Evolutionary conservation across 805 yeast genomes (phyloP), one percentile per base, ranked within the genome.

Genomic region (Yarrowia phangngaensis): DNA sequence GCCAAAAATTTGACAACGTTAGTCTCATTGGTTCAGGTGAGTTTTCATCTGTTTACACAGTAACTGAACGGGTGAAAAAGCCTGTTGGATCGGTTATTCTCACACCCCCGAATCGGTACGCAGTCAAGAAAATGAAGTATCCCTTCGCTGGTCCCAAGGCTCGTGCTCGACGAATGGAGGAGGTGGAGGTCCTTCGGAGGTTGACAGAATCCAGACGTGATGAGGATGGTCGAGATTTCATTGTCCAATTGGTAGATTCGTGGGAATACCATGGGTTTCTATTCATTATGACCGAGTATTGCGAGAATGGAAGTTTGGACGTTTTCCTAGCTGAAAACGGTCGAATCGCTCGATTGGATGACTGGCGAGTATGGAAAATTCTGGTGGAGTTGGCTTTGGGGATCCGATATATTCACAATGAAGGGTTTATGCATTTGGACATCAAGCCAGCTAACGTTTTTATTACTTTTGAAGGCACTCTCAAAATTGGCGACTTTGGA

Each of bases 301-400:
- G 96, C 67, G 97, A 89, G 60, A 92, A 89, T 61, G 97, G 97
- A 2, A 84, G 92, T 16, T 67, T 92, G 51, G 92, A 81, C 59
- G 77, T 78, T 52, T 92, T 90, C 60, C 65, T 92, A 47, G 73
- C 79, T 23, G 94, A 84, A 55, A 82, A 80, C 62, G 87, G 86
- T 16, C 79, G 82, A 40, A 73, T 80, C 30, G 76, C 85, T 22
- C 80, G 81, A 57, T 71, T 92, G 45, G 98, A 92, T 62, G 98
- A 92, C 64, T 92, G 96, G 83, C 75, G 98, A 57, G 89, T 90
- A 30, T 92, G 98, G 98, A 92, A 92, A 67, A 90, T 92, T 34
- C 70, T 92, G 56, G 81, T 83, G 45, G 98, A 90, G 62, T 71
- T 89, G 13, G 66, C 86, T 31, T 72, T 78, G 59, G 98, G 97